Conservation (phyloP, 2,329 filamentous ascomycete species). For the Botrytis tulipae region DNA sequence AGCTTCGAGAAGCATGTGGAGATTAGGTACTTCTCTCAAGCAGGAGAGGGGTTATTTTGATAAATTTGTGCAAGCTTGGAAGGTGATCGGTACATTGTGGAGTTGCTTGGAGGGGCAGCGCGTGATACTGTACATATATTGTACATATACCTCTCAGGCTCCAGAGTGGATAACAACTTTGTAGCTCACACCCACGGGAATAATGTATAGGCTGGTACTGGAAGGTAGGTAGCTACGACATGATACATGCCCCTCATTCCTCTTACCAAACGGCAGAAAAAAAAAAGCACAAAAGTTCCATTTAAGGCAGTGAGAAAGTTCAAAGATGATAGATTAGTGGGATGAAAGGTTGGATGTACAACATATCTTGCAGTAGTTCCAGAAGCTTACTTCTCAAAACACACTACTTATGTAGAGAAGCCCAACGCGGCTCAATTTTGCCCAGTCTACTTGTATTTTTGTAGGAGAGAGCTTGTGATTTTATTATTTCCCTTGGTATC, state of each 20-base stretch:
- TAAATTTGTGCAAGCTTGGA: not conserved
- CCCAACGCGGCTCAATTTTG: slow-evolving; percentile 10
- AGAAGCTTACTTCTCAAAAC: not conserved
- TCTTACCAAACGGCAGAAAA: not conserved
- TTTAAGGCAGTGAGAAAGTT: too few relatives aligned
- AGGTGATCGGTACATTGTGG: not conserved
- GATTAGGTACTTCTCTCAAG: not conserved
- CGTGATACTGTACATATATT: slow-evolving; percentile 8
- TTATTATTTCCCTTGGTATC: not conserved
- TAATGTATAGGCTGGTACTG: not conserved
- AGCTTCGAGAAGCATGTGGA: slow-evolving; percentile 9
- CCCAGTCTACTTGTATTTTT: not conserved
- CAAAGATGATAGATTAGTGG: not conserved
- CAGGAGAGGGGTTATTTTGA: not conserved
- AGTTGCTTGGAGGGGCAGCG: not conserved
- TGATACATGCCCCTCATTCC: not conserved
- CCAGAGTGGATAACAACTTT: not conserved
- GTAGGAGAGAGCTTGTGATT: not conserved
- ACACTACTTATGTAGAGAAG: slow-evolving; percentile 10
- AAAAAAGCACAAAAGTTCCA: not conserved
- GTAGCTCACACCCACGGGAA: not conserved
- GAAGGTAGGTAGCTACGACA: not conserved
- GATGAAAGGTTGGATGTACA: not conserved
- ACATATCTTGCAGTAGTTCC: slow-evolving; percentile 6
- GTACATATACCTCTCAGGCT: not conserved